Base-by-base conservation (phyloP, 2,329 filamentous ascomycete genomes). In the Aspergillus sp. region DNA sequence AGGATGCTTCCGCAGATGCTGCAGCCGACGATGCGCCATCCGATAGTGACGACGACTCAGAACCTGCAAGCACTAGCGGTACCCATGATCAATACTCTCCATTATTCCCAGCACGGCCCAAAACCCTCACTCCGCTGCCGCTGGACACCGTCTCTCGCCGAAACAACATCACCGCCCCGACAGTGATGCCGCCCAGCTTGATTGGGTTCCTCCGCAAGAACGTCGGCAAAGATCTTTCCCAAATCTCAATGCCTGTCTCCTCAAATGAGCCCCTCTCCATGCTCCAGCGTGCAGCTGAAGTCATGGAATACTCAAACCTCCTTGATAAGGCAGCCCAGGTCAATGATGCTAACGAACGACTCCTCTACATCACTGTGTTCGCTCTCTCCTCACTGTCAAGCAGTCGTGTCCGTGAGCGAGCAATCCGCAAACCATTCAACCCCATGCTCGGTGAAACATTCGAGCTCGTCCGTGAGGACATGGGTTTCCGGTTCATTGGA, bases 131-230 rank as follows among this genome's bases (percentile, higher is more conserved):
- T 11, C 95, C 95, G 3, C 78, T 98, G 15, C 93, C 95, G 1
- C 78, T 96, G 26, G 81, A 85, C 30, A 66, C 76, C 0, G 81
- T 96, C 3, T 75, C 81, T 39, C 86, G 95, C 34, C 85, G 95
- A 56, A 81, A 78, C 6, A 88, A 85, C 0, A 85, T 99, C 15
- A 83, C 87, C 3, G 81, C 89, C 2, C 86, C 93, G 6, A 91
- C 88, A 26, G 86, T 92, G 13, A 80, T 87, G 56, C 95, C 95
- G 0, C 95, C 95, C 0, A 96, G 91, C 71, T 80, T 99, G 53
- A 96, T 99, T 64, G 90, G 91, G 0, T 96, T 98, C 72, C 82
- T 98, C 32, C 87, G 95, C 64, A 99, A 98, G 75, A 99, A 99
- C 66, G 95, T 98, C 9, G 95, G 95, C 70, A 99, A 99, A 74